These are phyloP conservation scores for Plantago ovata DNA, from an alignment of 257 asterid genomes.

Conservation along the genomic window DNA sequence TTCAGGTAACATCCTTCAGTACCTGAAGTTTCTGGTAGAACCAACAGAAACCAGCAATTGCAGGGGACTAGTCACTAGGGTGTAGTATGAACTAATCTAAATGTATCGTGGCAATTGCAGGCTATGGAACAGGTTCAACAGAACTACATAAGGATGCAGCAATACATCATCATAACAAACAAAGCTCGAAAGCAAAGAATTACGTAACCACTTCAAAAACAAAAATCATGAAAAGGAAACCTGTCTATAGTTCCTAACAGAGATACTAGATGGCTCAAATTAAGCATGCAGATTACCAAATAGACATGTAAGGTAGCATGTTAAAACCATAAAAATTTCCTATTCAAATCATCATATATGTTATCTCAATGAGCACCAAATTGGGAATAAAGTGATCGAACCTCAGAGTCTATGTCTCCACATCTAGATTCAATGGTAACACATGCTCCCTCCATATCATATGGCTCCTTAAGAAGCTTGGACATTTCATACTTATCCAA, in stretches of 20 bases:
- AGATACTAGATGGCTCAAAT: too few species aligned
- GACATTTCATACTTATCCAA: constrained; percentile 69
- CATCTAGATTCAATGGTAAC: constrained; percentile 54
- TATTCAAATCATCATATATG: neutral
- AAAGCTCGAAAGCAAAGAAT: too few species aligned
- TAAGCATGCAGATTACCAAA: neutral
- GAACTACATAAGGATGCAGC: too few species aligned
- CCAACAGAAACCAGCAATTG: constrained; percentile 1
- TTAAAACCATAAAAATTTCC: neutral
- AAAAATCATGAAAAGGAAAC: too few species aligned
- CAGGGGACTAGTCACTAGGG: neutral
- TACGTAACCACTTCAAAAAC: too few species aligned
- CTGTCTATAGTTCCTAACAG: too few species aligned
- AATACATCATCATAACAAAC: too few species aligned
- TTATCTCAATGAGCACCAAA: neutral
- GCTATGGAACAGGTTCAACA: neutral
- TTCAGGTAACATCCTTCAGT: neutral
- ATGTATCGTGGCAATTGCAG: neutral
- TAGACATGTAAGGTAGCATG: neutral
- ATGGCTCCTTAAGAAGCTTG: constrained; percentile 66
- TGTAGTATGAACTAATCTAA: neutral
- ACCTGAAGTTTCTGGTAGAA: neutral
- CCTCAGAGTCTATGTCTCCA: constrained; percentile 52
- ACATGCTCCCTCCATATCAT: constrained; percentile 82
- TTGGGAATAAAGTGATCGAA: constrained; percentile 10